A percentile compares a stretch with the other conserved stretches of the same genome.
phyloP scores from a whole-genome alignment of 257 asterid species.

The Rauvolfia tetraphylla region DNA sequence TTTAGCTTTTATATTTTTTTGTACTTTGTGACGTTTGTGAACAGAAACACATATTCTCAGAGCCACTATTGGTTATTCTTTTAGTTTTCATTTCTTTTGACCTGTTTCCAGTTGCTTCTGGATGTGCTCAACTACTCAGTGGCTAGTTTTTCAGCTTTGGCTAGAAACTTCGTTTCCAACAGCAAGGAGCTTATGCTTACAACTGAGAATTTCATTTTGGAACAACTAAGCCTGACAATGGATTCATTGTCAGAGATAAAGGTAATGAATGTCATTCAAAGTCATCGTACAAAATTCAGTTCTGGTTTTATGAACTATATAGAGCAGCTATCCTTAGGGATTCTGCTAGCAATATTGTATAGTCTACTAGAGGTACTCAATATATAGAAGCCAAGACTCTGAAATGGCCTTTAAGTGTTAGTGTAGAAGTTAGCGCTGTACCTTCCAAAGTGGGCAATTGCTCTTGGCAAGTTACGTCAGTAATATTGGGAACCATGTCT shows the following conservation, averaged over 20 bases:
- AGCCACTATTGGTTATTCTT: neutral
- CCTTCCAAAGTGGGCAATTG: neutral
- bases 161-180: constrained; percentile 50
- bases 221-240: constrained; percentile 60
- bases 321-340: neutral
- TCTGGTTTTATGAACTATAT: neutral
- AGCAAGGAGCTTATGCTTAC: constrained; percentile 45
- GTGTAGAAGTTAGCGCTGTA: neutral
- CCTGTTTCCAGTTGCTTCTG: constrained; percentile 63
- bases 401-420: neutral
- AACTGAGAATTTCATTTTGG: constrained; percentile 67
- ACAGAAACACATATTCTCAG: neutral
- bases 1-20: neutral
- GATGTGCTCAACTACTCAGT: constrained; percentile 76
- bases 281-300: neutral
- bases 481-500: neutral
- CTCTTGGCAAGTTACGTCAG: neutral
- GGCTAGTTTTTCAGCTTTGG: constrained; percentile 61
- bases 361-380: neutral
- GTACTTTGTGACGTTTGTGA: neutral
- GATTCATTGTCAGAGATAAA: constrained; percentile 63
- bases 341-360: neutral
- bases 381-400: neutral
- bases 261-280: constrained; percentile 34
- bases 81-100: constrained; percentile 26